Percentiles rank a stretch among this genome's conserved stretches.
Evolutionary conservation across 2,329 filamentous ascomycete genomes (phyloP).

Genomic region (Bipolaris bicolor): DNA sequence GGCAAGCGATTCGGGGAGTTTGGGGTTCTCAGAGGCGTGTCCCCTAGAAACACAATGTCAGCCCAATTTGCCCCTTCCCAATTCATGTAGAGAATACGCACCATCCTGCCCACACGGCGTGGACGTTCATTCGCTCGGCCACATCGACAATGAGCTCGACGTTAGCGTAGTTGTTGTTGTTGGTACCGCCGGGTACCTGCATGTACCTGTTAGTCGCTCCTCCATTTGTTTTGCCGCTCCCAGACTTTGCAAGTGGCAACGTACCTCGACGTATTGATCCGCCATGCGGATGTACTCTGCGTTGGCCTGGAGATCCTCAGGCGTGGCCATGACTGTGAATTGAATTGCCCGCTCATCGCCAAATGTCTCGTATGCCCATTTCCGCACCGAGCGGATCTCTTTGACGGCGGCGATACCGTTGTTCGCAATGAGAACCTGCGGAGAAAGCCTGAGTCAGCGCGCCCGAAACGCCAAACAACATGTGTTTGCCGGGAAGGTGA

Average conservation of each 20-base stretch:
- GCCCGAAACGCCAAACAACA: neutral
- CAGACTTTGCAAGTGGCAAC: slow-evolving; percentile 22
- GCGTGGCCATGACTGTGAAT: slow-evolving; percentile 99
- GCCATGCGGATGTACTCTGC: slow-evolving; percentile 99
- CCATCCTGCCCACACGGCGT: slow-evolving; percentile 99
- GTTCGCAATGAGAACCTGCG: slow-evolving; percentile 95
- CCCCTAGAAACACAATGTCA: slow-evolving; percentile 55
- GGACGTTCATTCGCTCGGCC: slow-evolving; percentile 96
- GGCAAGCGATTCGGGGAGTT: slow-evolving; percentile 92
- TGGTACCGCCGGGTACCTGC: slow-evolving; percentile 91
- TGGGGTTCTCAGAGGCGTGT: slow-evolving; percentile 98
- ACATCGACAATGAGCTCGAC: slow-evolving; percentile 99
- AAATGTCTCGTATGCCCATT: slow-evolving; percentile 99
- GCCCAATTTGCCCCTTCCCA: slow-evolving; percentile 11
- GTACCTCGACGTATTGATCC: slow-evolving; percentile 93
- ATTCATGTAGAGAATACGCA: slow-evolving; percentile 54
- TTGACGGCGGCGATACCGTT: slow-evolving; percentile 99
- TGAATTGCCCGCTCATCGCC: slow-evolving; percentile 98
- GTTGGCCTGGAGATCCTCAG: slow-evolving; percentile 95
- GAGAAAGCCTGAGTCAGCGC: slow-evolving; percentile 28
- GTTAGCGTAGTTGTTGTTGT: slow-evolving; percentile 99
- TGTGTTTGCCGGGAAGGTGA: neutral
- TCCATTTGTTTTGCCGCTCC: slow-evolving; percentile 1
- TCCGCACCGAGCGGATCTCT: slow-evolving; percentile 97
- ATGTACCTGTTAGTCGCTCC: slow-evolving; percentile 27